phyloP scores from a whole-genome alignment of 257 asterid species.

The Solanum pinnatisectum region DNA sequence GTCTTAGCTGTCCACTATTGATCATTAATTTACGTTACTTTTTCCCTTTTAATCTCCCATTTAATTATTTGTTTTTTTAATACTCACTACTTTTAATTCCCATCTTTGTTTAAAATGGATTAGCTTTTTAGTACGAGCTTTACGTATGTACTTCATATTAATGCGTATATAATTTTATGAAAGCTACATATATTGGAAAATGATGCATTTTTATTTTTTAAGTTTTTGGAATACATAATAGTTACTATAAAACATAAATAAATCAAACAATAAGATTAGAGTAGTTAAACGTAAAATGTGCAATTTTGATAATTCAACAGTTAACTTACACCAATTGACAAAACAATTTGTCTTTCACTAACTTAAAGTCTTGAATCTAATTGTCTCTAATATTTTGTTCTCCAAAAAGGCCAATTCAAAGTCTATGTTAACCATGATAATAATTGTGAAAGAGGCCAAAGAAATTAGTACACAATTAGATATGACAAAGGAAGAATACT shows the following conservation, averaged over 20 bases:
- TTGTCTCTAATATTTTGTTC: too few relatives aligned
- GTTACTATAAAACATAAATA: neutral
- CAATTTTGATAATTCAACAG: neutral
- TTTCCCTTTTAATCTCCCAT: neutral
- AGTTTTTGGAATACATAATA: neutral
- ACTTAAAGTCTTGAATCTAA: too few relatives aligned
- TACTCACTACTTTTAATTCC: neutral
- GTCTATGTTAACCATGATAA: neutral
- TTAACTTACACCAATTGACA: neutral
- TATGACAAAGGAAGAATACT: neutral
- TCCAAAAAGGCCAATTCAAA: neutral
- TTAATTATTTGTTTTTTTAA: neutral
- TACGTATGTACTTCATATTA: neutral
- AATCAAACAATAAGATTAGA: neutral
- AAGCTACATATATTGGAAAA: neutral
- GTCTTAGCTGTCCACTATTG: neutral
- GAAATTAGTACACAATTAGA: neutral
- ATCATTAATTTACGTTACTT: neutral
- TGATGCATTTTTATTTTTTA: neutral
- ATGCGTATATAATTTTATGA: neutral
- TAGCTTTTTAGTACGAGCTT: neutral
- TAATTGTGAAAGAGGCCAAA: neutral
- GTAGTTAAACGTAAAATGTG: neutral
- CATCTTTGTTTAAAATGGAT: neutral
- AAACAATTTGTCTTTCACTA: neutral